Percentiles rank a stretch among this genome's conserved stretches.
These are phyloP conservation scores for Populus tremula DNA, from an alignment of 345 rosid genomes.

Conservation along the genomic window DNA sequence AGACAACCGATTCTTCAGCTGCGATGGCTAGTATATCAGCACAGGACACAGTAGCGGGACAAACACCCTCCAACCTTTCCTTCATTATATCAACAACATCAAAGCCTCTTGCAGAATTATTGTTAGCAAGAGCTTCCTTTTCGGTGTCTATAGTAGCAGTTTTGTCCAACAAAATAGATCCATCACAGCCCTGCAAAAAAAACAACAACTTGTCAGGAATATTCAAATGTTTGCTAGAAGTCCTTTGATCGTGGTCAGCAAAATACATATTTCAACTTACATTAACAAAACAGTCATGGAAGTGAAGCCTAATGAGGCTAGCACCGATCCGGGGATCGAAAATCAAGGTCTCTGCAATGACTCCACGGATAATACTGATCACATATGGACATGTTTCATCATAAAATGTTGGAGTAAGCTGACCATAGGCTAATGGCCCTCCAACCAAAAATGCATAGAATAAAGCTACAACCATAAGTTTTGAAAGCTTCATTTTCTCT, in stretches of 20 bases:
- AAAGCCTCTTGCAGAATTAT: constrained; percentile 55
- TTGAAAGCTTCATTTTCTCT: background rate
- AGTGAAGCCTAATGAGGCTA: constrained; percentile 43
- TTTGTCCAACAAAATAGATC: constrained; percentile 49
- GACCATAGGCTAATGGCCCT: constrained; percentile 19
- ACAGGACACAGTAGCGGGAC: constrained; percentile 19
- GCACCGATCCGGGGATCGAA: constrained; percentile 38
- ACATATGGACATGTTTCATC: constrained; percentile 31
- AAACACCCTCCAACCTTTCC: constrained; percentile 26
- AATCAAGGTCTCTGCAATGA: constrained; percentile 14
- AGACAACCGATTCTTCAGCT: constrained; percentile 27
- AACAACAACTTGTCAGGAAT: background rate
- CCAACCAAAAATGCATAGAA: constrained; percentile 8
- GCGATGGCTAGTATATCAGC: constrained; percentile 29
- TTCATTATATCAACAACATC: constrained; percentile 54
- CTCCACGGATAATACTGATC: constrained; percentile 11
- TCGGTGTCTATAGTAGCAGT: constrained; percentile 35
- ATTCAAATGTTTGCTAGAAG: too few relatives aligned
- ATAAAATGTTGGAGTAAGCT: constrained; percentile 34
- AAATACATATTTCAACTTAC: background rate
- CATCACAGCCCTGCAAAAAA: constrained; percentile 42
- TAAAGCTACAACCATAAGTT: background rate
- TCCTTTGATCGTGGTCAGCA: too few relatives aligned
- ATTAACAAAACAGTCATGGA: constrained; percentile 44
- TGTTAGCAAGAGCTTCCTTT: constrained; percentile 48